phyloP scores from a whole-genome alignment of 1,284 basidiomycete genomes.

The Cutaneotrichosporon curvatum region DNA sequence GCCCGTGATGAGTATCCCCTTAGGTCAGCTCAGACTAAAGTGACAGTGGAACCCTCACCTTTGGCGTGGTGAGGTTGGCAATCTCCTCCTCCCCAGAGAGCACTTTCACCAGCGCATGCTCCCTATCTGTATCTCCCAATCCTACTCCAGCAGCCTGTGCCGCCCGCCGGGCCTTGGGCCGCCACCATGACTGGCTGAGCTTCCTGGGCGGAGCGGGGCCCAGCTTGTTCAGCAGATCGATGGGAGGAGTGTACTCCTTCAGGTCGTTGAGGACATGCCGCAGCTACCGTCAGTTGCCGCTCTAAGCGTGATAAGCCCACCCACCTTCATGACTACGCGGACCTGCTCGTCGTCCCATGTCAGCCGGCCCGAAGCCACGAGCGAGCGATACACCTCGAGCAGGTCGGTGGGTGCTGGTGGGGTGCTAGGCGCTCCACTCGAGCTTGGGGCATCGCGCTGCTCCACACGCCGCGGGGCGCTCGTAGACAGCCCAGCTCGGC shows the following conservation, averaged over 20 bases:
- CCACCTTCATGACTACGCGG: constrained; percentile 57
- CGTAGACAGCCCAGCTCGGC: too few relatives aligned
- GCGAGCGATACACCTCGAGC: constrained; percentile 50
- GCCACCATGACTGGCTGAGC: constrained; percentile 7
- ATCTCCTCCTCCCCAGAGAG: constrained; percentile 57
- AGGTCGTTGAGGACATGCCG: constrained; percentile 37
- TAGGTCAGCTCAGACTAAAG: background rate
- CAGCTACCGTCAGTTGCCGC: constrained; percentile 26
- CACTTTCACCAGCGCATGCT: constrained; percentile 50
- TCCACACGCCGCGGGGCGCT: too few relatives aligned
- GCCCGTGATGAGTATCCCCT: constrained; percentile 51
- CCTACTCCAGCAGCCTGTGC: background rate
- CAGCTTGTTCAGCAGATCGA: constrained; percentile 38
- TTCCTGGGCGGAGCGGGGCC: constrained; percentile 28
- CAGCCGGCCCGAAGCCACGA: constrained; percentile 53
- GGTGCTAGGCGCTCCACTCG: too few relatives aligned
- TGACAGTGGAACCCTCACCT: constrained; percentile 41
- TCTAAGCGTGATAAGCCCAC: constrained; percentile 12
- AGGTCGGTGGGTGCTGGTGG: constrained; percentile 42
- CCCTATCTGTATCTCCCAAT: constrained; percentile 11
- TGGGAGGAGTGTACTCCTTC: constrained; percentile 38
- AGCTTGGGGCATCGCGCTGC: background rate
- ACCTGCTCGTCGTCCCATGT: constrained; percentile 61
- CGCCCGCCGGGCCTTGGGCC: background rate
- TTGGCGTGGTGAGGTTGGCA: constrained; percentile 54